phyloP scores from a whole-genome alignment of 192 early-diverging fungal species.

The Linnemannia schmuckeri region DNA sequence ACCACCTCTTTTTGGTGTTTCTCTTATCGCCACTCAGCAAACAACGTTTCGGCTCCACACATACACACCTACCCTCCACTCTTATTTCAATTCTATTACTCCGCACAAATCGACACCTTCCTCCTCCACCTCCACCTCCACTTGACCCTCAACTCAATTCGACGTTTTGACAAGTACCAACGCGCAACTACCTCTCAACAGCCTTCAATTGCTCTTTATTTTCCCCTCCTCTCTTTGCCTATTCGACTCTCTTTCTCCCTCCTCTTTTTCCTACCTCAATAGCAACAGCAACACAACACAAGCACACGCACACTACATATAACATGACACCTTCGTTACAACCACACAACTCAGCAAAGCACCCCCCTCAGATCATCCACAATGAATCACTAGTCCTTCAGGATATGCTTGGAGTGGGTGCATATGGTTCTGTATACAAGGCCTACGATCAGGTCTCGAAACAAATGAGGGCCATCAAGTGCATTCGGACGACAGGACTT shows the following conservation, averaged over 20 bases:
- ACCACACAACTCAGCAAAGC: neutral
- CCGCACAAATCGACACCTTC: neutral
- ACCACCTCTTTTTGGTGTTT: neutral
- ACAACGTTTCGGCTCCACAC: neutral
- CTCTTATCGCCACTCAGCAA: neutral
- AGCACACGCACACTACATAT: neutral
- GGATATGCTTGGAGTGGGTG: conserved; percentile 76
- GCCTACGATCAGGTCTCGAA: conserved; percentile 69
- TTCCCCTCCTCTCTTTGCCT: neutral
- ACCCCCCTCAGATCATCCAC: conserved; percentile 46
- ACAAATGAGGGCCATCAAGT: conserved; percentile 78
- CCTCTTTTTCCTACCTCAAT: neutral
- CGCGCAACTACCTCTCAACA: neutral
- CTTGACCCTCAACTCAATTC: neutral
- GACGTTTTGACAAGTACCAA: neutral
- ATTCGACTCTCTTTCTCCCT: neutral
- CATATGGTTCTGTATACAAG: conserved; percentile 83
- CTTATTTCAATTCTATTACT: neutral
- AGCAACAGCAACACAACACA: neutral
- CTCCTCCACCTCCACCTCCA: neutral
- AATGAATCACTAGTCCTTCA: conserved; percentile 58
- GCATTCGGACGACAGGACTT: conserved; percentile 70
- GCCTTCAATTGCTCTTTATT: neutral
- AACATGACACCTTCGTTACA: conserved; percentile 23
- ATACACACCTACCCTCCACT: neutral